Conservation (phyloP, 768 basidiomycete species). For the Amanita jacksonii region DNA sequence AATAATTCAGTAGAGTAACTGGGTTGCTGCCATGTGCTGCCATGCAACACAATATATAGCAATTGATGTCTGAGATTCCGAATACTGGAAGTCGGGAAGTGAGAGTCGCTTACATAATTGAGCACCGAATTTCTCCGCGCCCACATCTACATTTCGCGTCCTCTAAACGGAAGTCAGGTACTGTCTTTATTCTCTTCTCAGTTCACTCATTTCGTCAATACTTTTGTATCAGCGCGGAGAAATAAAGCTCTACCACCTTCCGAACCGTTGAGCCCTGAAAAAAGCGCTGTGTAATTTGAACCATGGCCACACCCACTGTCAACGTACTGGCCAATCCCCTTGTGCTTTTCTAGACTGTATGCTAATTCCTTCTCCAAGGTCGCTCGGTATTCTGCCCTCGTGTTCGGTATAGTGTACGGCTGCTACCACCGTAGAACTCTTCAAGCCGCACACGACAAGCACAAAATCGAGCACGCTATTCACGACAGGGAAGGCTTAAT, state of each 20-base stretch:
- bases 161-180: slow-evolving; percentile 27
- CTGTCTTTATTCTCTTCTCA: slow-evolving; percentile 8
- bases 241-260: neutral
- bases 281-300: slow-evolving; percentile 7
- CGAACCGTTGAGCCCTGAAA: slow-evolving; percentile 1
- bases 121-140: slow-evolving; percentile 36
- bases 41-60: no score
- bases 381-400: slow-evolving; percentile 86
- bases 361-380: slow-evolving; percentile 42
- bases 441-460: slow-evolving; percentile 69
- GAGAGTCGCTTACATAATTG: slow-evolving; percentile 33
- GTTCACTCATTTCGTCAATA: neutral
- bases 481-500: slow-evolving; percentile 72
- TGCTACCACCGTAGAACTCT: slow-evolving; percentile 87
- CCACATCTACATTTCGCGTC: slow-evolving; percentile 19
- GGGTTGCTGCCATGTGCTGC: no score
- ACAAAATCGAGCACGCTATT: slow-evolving; percentile 63
- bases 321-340: slow-evolving; percentile 36
- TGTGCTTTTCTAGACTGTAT: neutral
- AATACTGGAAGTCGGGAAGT: no score
- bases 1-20: no score
- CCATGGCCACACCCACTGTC: slow-evolving; percentile 67
- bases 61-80: no score
- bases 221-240: neutral
- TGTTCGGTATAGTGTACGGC: slow-evolving; percentile 83